Evolutionary conservation across 306 rosid species (phyloP).

Genomic region (Inga laurina): DNA sequence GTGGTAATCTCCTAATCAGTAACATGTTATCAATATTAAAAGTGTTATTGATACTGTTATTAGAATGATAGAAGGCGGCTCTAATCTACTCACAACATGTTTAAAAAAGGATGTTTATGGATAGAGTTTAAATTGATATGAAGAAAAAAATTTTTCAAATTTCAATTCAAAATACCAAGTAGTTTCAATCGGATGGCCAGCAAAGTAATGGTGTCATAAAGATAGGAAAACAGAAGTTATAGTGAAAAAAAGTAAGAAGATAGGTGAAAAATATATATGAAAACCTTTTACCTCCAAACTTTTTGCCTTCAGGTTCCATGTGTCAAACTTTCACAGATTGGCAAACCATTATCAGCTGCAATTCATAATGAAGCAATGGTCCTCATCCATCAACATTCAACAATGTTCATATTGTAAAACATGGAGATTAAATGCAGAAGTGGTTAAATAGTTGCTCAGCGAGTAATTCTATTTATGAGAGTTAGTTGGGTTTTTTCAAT

Average conservation of each 20-base stretch:
- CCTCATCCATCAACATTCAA: too few relatives aligned
- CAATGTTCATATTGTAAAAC: too few relatives aligned
- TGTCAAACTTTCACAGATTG: too few relatives aligned
- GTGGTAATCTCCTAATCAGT: background rate
- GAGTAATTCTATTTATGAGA: too few relatives aligned
- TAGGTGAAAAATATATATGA: too few relatives aligned
- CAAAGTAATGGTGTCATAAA: background rate
- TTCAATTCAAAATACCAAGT: background rate
- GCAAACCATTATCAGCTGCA: too few relatives aligned
- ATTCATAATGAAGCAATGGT: too few relatives aligned
- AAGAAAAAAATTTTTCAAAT: background rate
- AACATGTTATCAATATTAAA: background rate
- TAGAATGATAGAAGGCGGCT: background rate
- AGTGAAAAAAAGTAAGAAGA: background rate
- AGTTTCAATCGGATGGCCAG: background rate
- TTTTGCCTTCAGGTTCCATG: too few relatives aligned
- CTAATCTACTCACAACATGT: background rate
- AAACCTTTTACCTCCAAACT: too few relatives aligned
- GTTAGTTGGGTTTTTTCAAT: too few relatives aligned
- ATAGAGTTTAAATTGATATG: background rate
- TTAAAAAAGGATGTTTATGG: background rate
- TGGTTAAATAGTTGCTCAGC: too few relatives aligned
- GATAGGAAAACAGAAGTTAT: slow-evolving; percentile 2
- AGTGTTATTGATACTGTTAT: background rate
- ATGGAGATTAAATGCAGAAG: too few relatives aligned